Base-by-base conservation (phyloP, 768 basidiomycete genomes). In the Trametes cingulata region DNA sequence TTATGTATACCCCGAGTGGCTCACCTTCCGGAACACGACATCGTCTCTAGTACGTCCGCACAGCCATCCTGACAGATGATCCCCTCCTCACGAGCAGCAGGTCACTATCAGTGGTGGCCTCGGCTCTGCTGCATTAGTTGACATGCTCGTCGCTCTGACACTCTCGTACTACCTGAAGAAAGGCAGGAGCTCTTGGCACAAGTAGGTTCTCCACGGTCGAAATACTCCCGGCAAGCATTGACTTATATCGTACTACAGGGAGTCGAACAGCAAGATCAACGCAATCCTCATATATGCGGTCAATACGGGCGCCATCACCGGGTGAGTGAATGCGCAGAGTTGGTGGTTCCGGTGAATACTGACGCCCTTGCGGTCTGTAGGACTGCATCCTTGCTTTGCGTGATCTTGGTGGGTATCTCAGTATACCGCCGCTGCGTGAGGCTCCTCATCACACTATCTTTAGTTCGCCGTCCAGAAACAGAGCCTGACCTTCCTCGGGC, bases 181-280 rank as follows among this genome's bases (percentile, higher is more conserved):
- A 20, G 43, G 46, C 15, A 40, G 53, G 42, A 60, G 17, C 39
- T 47, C 51, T 15, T 60, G 52, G 45, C 35, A 50, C 25, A 60
- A 39, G 51, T 52, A 33, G 36, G 36, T 55, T 8, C 20, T 12
- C 19, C 12, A 15, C 14, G 7, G 12, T 4, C 13, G 14, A 3
- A 6, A 0, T n/a, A 27, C 15, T 13, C 9, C 33, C 1, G 9
- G 33, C 45, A 15, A 24, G 24, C 24, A 9, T 14, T 17, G n/a
- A 6, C 25, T 20, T 39, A n/a, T 6, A 24, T 13, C 22, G 14
- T 6, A 5, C 13, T 24, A 8, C 33, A 62, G 55, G 36, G 45
- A 52, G 36, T 56, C 61, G 8, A 57, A 47, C 25, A 62, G 43
- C 41, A 56, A 46, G 49, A 45, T 62, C 43, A 62, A 56, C 55